phyloP scores from a whole-genome alignment of 805 yeast genomes.

The Starmerella bombi region DNA sequence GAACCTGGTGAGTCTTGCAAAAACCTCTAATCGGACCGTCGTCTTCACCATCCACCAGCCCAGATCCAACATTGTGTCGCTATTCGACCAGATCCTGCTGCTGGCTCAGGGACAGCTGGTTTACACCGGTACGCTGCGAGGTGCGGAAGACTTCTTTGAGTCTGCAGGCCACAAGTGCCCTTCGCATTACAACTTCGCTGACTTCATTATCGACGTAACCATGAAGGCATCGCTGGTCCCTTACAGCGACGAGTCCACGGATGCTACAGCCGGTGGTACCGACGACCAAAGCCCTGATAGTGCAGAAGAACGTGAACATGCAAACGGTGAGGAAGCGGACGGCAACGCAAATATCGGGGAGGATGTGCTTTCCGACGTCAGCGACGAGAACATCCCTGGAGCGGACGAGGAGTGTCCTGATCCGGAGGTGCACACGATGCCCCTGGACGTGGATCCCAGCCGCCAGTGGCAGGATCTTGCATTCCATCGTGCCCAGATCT shows the following conservation, averaged over 20 bases:
- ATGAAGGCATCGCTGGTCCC: slow-evolving; percentile 35
- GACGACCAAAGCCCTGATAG: background rate
- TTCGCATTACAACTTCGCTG: slow-evolving; percentile 83
- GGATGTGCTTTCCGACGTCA: slow-evolving; percentile 11
- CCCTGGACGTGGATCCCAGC: slow-evolving; percentile 17
- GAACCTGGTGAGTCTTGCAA: slow-evolving; percentile 63
- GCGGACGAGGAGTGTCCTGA: slow-evolving; percentile 16
- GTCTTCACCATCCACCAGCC: slow-evolving; percentile 95
- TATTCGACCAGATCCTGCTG: slow-evolving; percentile 70
- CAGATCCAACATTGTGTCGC: slow-evolving; percentile 82
- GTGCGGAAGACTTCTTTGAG: slow-evolving; percentile 62
- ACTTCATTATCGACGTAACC: slow-evolving; percentile 80
- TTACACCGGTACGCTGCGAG: slow-evolving; percentile 72
- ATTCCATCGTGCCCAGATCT: slow-evolving; percentile 17
- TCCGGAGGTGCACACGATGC: slow-evolving; percentile 17
- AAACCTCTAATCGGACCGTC: slow-evolving; percentile 72
- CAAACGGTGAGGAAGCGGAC: background rate
- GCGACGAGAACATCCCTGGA: background rate
- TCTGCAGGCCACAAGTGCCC: slow-evolving; percentile 75
- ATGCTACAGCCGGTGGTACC: background rate
- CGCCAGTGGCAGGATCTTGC: slow-evolving; percentile 22
- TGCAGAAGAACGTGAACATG: background rate
- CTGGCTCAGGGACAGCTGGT: slow-evolving; percentile 76
- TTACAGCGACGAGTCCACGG: slow-evolving; percentile 1
- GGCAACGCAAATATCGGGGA: slow-evolving; percentile 1